Conservation (phyloP, 495 filamentous ascomycete genomes). For the Aspergillus indologenus region DNA sequence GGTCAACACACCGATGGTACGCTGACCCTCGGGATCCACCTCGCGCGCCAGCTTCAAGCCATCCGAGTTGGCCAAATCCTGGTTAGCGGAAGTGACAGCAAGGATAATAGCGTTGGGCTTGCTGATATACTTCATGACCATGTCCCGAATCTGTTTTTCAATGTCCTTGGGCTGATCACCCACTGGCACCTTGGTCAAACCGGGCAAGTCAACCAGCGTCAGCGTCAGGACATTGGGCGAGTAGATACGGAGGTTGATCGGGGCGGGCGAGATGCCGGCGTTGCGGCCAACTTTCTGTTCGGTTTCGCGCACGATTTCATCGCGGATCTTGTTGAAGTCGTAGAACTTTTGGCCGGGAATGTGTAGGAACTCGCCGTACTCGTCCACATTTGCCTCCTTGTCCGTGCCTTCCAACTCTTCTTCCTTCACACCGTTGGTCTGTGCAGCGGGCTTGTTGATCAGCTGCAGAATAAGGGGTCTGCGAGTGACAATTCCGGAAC, state of each 20-base stretch:
- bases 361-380: conserved; percentile 99
- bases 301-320: conserved; percentile 96
- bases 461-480: conserved; percentile 96
- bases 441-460: conserved; percentile 74
- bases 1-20: conserved; percentile 97
- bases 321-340: conserved; percentile 99
- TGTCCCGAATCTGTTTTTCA: conserved; percentile 93
- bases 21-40: conserved; percentile 95
- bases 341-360: conserved; percentile 97
- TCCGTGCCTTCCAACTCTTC: conserved; percentile 67
- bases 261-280: conserved; percentile 91
- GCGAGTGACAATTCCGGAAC: conserved; percentile 95
- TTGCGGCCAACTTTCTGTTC: conserved; percentile 94
- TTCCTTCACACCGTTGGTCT: conserved; percentile 75
- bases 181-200: conserved; percentile 95
- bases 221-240: conserved; percentile 97
- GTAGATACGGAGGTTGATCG: conserved; percentile 97
- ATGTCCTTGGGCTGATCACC: conserved; percentile 99
- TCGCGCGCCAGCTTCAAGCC: conserved; percentile 95
- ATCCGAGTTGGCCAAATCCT: conserved; percentile 98
- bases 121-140: conserved; percentile 98
- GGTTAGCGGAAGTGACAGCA: conserved; percentile 93
- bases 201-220: conserved; percentile 95
- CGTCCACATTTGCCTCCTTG: conserved; percentile 83
- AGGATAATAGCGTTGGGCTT: conserved; percentile 98